These are phyloP conservation scores for Zizania latifolia DNA, from an alignment of 176 grass and related monocot species.

Conservation along the genomic window DNA sequence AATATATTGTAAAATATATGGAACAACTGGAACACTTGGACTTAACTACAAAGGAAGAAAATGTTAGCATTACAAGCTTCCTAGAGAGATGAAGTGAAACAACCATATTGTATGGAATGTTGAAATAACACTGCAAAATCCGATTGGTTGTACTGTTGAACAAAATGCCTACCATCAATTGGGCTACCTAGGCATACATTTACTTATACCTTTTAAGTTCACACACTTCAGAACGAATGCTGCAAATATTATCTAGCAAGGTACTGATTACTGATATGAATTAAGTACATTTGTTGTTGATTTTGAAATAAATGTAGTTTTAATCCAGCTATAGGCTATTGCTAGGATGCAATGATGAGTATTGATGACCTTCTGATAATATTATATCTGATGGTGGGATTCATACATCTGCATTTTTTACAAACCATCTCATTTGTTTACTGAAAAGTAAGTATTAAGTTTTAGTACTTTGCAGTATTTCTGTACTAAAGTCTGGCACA, in stretches of 20 bases:
- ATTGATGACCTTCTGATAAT: not conserved
- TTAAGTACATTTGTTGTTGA: not conserved
- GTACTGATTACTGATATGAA: not conserved
- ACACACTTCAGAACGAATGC: not conserved
- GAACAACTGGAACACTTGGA: not conserved
- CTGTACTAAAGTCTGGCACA: not conserved
- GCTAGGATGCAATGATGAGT: not conserved
- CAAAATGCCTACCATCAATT: not conserved
- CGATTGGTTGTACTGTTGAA: not conserved
- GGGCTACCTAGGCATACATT: not conserved
- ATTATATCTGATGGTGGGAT: not conserved
- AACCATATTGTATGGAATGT: not conserved
- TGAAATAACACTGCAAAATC: conserved; percentile 3
- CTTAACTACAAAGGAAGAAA: not conserved
- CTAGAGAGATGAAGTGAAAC: conserved; percentile 14
- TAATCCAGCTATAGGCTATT: not conserved
- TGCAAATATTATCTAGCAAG: not conserved
- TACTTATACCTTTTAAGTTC: not conserved
- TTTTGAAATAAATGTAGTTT: not conserved
- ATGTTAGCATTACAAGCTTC: not conserved
- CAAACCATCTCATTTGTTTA: not conserved
- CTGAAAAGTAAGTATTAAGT: not conserved
- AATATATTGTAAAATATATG: not conserved
- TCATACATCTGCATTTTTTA: not conserved
- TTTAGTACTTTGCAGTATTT: not conserved